Evolutionary conservation across 2,329 filamentous ascomycete species (phyloP).

Genomic region (Fusarium sp.): DNA sequence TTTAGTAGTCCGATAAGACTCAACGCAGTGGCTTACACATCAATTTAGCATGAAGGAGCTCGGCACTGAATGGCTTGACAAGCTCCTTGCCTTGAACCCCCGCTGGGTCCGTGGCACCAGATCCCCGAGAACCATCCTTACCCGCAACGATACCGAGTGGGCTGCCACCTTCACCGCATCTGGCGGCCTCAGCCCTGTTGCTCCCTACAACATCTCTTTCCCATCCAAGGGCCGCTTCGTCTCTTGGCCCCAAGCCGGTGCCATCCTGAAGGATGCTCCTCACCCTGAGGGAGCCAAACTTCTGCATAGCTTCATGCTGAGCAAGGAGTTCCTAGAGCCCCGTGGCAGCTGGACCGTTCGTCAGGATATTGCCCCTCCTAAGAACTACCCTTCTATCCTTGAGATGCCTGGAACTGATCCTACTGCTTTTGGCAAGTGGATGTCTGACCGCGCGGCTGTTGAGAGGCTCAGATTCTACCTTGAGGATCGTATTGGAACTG

Average conservation of each 20-base stretch:
- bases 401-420: slow-evolving; percentile 26
- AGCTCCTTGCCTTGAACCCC: slow-evolving; percentile 61
- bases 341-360: slow-evolving; percentile 21
- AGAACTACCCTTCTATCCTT: slow-evolving; percentile 3
- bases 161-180: slow-evolving; percentile 52
- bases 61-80: slow-evolving; percentile 61
- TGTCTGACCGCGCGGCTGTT: slow-evolving; percentile 7
- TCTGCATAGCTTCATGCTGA: slow-evolving; percentile 23
- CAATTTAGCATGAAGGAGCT: slow-evolving; percentile 51
- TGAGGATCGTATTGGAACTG: slow-evolving; percentile 19
- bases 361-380: slow-evolving; percentile 1
- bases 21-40: not conserved
- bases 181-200: slow-evolving; percentile 28
- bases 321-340: slow-evolving; percentile 2
- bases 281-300: slow-evolving; percentile 31
- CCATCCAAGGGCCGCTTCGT: slow-evolving; percentile 57
- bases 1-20: too few species aligned
- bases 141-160: slow-evolving; percentile 42
- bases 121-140: slow-evolving; percentile 55
- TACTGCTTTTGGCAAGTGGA: slow-evolving; percentile 13
- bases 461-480: slow-evolving; percentile 30
- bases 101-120: slow-evolving; percentile 65
- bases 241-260: slow-evolving; percentile 58
- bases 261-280: slow-evolving; percentile 21
- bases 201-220: slow-evolving; percentile 42